Evolutionary conservation across 169 alveolate genomes (phyloP), one percentile per base, ranked within the genome.

Genomic region (Nephromyces sp.): DNA sequence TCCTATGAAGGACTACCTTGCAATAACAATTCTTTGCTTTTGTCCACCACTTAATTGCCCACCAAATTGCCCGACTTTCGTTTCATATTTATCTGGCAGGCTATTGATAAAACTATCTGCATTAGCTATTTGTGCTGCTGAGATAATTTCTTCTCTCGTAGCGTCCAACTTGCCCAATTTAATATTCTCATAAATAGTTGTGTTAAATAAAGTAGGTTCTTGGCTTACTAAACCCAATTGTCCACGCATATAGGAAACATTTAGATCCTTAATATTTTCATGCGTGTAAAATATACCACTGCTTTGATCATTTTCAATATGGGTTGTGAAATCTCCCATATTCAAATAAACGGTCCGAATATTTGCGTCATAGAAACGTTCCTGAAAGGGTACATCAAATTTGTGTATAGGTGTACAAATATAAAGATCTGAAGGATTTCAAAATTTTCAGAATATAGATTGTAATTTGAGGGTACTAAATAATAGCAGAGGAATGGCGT

Each of bases 91-190:
- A 1, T 69, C 30, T 0, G 92, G 93, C 33, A 86, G 81, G 51
- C 80, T 76, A 28, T 64, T 43, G 24, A 92, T 85, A 77, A 92
- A 89, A 2, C 78, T 85, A 74, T 76, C 79, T 8, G 92, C 92
- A 65, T 87, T 79, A 5, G 97, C 93, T 71, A 76, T 52, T 73
- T 78, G 83, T 33, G 90, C 83, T 1, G 94, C 94, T 62, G 83
- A 77, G 4, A 74, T 81, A 4, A 92, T 74, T 30, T 84, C 81
- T 27, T 79, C 83, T 53, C 34, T 5, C 2, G 71, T 53, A 2
- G 78, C 82, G 0, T 52, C 65, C 8, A 76, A 72, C 63, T 80
- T 66, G 68, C 89, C 88, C 70, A 86, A 82, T 6, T 84, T 86
- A 32, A 92, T 88, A 33, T 93, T 86, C 31, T 89, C 95, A 72